A percentile compares a stretch with the other conserved stretches of the same genome.
phyloP scores from a whole-genome alignment of 345 rosid genomes.

The Angophora floribunda region DNA sequence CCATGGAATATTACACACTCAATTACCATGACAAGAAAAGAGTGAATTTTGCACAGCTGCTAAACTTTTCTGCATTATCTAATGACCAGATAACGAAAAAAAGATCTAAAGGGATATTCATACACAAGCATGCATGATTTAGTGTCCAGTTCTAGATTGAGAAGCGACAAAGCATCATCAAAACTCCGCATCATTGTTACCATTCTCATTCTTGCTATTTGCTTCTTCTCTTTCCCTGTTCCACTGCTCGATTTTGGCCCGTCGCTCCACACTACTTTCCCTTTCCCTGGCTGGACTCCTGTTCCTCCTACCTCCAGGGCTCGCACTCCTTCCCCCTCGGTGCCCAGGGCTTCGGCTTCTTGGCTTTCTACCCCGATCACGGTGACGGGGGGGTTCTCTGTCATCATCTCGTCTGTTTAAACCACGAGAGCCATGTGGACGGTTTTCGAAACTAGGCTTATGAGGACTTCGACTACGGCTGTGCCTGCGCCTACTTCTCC shows the following conservation, averaged over 20 bases:
- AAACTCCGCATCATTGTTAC: neutral
- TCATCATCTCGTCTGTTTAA: constrained; percentile 31
- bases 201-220: neutral
- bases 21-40: neutral
- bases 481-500: constrained; percentile 28
- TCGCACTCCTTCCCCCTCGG: constrained; percentile 23
- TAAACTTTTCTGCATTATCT: neutral
- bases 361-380: constrained; percentile 32
- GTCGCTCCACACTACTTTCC: constrained; percentile 42
- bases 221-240: constrained; percentile 34
- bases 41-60: neutral
- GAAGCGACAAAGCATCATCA: neutral
- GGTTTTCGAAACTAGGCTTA: constrained; percentile 18
- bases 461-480: constrained; percentile 38
- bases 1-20: neutral
- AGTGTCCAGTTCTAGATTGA: neutral
- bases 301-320: constrained; percentile 27
- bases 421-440: constrained; percentile 16
- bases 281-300: constrained; percentile 39
- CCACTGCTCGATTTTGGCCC: constrained; percentile 55
- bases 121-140: neutral
- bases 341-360: constrained; percentile 37
- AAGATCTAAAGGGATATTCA: neutral
- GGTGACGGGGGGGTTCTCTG: constrained; percentile 14
- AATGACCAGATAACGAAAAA: neutral